A percentile compares a stretch with the other conserved stretches of the same genome.
phyloP scores from a whole-genome alignment of 148 eudicot species.

The Beta vulgaris region DNA sequence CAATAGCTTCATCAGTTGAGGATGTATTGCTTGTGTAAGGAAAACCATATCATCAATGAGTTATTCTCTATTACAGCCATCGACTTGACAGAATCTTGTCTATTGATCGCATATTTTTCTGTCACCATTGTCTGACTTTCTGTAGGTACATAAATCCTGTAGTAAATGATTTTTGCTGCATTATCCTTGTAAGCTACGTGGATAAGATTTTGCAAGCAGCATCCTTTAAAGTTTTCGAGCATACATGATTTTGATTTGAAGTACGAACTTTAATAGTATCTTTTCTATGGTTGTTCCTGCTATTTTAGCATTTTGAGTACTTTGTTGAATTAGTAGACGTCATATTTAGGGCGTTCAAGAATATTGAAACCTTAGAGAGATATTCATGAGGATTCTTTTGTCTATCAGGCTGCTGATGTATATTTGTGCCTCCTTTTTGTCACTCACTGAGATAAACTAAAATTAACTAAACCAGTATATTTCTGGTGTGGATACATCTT shows the following conservation, averaged over 20 bases:
- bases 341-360: neutral
- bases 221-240: too few relatives aligned
- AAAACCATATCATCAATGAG: neutral
- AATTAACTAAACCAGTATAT: neutral
- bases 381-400: neutral
- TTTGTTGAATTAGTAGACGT: neutral
- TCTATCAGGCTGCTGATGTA: too few relatives aligned
- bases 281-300: too few relatives aligned
- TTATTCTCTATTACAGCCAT: neutral
- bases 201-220: too few relatives aligned
- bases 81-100: neutral
- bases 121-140: neutral
- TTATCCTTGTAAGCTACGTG: too few relatives aligned
- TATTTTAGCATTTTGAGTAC: neutral
- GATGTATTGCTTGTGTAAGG: constrained; percentile 91
- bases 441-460: too few relatives aligned
- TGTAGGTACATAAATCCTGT: too few relatives aligned
- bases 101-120: neutral
- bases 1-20: constrained; percentile 87
- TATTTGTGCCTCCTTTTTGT: too few relatives aligned
- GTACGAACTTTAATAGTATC: too few relatives aligned
- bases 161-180: too few relatives aligned
- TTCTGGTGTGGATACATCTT: neutral
- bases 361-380: neutral
- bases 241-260: too few relatives aligned